Base-by-base conservation (phyloP, 495 filamentous ascomycete genomes). In the Xylaria venustula region DNA sequence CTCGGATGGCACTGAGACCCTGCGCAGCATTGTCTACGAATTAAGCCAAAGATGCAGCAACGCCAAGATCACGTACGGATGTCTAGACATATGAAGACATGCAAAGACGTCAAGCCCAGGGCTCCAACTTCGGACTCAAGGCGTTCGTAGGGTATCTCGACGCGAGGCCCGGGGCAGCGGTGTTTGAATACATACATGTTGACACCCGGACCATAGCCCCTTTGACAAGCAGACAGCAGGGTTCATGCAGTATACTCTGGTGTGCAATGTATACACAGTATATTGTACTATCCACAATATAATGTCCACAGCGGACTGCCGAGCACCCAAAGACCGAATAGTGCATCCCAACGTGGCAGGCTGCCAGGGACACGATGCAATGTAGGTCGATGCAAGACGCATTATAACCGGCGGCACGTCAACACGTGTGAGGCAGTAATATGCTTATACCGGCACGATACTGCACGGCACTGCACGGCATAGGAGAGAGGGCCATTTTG, bases 371-470 rank as follows among this genome's bases (percentile, higher is more conserved):
- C 19, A n/a, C 40, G 7, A 50, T 52, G 45, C 48, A 48, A 26
- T n/a, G 42, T 28, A 47, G 42, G 7, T 40, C 37, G 37, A 58
- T 25, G 57, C 28, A 60, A 1, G 50, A 17, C 50, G 40, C 17
- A 30, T 48, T 41, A 51, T 40, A 54, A 26, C 41, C 40, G 50
- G 28, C 49, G 50, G 40, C 14, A 25, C 30, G 1, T 36, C 47
- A 61, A 61, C 49, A 54, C 58, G 58, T 61, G 58, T 61, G 58
- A 25, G 34, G 58, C 54, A 41, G 40, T 28, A 9, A 48, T 47
- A 54, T 48, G 40, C 2, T 22, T 32, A 15, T 26, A 36, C 48
- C 26, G 36, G 44, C 26, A 28, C 14, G 34, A 34, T 11, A 34
- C 30, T 5, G 30, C 30, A 34, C 5, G 30, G 30, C 30, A 34